These are phyloP conservation scores for Pluteus cervinus DNA, from an alignment of 768 basidiomycete genomes.

Conservation along the genomic window DNA sequence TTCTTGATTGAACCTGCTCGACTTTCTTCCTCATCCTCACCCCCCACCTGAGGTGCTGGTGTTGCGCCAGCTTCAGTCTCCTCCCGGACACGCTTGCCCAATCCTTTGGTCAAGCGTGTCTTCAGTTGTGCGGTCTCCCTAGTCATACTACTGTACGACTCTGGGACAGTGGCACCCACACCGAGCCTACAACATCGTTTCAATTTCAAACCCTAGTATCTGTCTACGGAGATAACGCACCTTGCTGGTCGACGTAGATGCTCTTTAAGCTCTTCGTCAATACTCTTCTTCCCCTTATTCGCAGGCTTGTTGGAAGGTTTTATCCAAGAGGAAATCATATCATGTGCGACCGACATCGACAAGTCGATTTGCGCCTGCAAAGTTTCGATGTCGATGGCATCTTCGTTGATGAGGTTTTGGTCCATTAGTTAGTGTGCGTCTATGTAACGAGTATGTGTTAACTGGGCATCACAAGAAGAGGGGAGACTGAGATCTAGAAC, in stretches of 20 bases:
- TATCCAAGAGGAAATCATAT: slow-evolving; percentile 75
- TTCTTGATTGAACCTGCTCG: slow-evolving; percentile 53
- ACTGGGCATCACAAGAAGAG: too few relatives aligned
- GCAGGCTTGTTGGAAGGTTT: slow-evolving; percentile 44
- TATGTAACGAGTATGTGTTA: too few relatives aligned
- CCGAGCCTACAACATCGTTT: slow-evolving; percentile 46
- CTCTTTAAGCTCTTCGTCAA: slow-evolving; percentile 57
- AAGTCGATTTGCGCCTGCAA: slow-evolving; percentile 81
- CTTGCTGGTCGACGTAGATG: slow-evolving; percentile 66
- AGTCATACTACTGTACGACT: slow-evolving; percentile 31
- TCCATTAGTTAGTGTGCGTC: too few relatives aligned
- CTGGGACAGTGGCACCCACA: slow-evolving; percentile 63
- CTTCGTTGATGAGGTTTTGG: slow-evolving; percentile 33
- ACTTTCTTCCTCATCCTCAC: slow-evolving; percentile 53
- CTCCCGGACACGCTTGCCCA: slow-evolving; percentile 35
- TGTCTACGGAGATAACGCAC: slow-evolving; percentile 33
- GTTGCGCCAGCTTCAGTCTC: slow-evolving; percentile 25
- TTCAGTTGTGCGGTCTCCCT: slow-evolving; percentile 58
- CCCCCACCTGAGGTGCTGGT: slow-evolving; percentile 13
- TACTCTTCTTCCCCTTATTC: slow-evolving; percentile 26
- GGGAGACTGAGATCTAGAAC: too few relatives aligned
- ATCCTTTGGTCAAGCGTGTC: slow-evolving; percentile 39
- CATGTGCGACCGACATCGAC: slow-evolving; percentile 70
- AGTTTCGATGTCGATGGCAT: slow-evolving; percentile 57
- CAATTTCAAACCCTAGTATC: too few relatives aligned